A percentile compares a stretch with the other conserved stretches of the same genome.
Conservation (phyloP, 495 filamentous ascomycete genomes). For the Hypoxylon fuscum region DNA sequence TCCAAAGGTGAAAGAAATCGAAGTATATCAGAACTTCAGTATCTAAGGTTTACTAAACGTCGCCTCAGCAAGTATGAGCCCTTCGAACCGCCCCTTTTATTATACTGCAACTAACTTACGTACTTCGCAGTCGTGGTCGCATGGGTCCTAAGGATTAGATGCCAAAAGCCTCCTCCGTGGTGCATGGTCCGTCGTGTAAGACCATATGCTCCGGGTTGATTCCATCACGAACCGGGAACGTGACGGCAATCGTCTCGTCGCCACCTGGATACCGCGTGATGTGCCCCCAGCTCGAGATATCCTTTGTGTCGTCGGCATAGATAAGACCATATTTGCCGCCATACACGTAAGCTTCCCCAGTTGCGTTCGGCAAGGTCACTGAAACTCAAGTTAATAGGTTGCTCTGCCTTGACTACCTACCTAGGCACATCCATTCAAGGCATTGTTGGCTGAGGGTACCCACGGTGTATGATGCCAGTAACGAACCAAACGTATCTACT, state of each 20-base stretch:
- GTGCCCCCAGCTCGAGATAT: conserved; percentile 59
- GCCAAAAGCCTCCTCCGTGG: background rate
- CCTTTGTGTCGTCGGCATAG: conserved; percentile 58
- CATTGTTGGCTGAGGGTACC: background rate
- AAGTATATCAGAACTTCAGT: no score
- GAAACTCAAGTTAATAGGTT: conserved; percentile 11
- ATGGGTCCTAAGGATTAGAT: background rate
- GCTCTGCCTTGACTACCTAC: no score
- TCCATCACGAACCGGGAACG: conserved; percentile 50
- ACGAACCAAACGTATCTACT: conserved; percentile 61
- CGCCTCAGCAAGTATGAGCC: no score
- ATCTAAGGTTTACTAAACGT: no score
- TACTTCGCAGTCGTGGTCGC: no score
- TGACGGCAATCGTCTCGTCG: conserved; percentile 49
- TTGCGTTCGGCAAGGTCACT: conserved; percentile 59
- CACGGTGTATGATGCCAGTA: conserved; percentile 44
- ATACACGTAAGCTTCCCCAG: conserved; percentile 43
- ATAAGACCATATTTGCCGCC: conserved; percentile 60
- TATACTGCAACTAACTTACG: no score
- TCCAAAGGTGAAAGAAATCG: no score
- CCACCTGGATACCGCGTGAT: conserved; percentile 54
- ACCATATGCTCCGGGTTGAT: conserved; percentile 55
- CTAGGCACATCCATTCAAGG: background rate
- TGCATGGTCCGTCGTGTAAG: conserved; percentile 35
- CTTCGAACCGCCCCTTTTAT: no score